Conservation (phyloP, 768 basidiomycete species). For the Amanita pallidorosea region DNA sequence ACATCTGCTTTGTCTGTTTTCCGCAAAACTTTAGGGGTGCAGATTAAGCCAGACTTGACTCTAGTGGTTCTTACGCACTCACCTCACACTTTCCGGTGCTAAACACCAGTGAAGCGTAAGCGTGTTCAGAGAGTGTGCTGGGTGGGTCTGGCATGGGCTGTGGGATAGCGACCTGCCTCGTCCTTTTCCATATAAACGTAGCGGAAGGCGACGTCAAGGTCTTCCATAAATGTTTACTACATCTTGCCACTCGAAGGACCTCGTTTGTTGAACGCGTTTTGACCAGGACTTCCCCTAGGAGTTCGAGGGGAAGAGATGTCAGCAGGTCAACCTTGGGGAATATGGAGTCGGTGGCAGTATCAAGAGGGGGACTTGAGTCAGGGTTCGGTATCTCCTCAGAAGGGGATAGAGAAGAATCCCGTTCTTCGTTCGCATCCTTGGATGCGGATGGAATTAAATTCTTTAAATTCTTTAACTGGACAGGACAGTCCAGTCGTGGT, state of each 20-base stretch:
- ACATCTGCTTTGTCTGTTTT: not conserved
- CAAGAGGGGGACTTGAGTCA: no score
- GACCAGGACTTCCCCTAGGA: conserved; percentile 53
- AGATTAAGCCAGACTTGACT: not conserved
- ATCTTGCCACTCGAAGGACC: conserved; percentile 48
- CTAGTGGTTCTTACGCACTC: not conserved
- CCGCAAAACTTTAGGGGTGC: not conserved
- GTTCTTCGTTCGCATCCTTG: no score
- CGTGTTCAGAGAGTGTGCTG: not conserved
- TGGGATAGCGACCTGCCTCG: conserved; percentile 22
- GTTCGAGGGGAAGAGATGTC: conserved; percentile 43
- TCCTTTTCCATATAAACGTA: conserved; percentile 48
- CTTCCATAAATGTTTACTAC: conserved; percentile 40
- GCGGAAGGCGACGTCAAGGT: conserved; percentile 35
- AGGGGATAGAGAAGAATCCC: no score
- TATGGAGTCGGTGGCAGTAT: not conserved
- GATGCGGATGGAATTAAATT: no score
- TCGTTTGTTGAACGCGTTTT: conserved; percentile 41
- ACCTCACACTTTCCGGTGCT: conserved; percentile 4
- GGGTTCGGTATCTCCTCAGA: no score
- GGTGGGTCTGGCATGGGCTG: conserved; percentile 14
- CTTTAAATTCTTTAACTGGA: no score
- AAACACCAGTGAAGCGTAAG: conserved; percentile 3
- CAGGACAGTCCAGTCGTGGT: no score
- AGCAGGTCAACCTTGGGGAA: not conserved